A percentile compares a stretch with the other conserved stretches of the same genome.
Conservation (phyloP, 2,329 filamentous ascomycete genomes). For the Thielaviopsis euricoi region DNA sequence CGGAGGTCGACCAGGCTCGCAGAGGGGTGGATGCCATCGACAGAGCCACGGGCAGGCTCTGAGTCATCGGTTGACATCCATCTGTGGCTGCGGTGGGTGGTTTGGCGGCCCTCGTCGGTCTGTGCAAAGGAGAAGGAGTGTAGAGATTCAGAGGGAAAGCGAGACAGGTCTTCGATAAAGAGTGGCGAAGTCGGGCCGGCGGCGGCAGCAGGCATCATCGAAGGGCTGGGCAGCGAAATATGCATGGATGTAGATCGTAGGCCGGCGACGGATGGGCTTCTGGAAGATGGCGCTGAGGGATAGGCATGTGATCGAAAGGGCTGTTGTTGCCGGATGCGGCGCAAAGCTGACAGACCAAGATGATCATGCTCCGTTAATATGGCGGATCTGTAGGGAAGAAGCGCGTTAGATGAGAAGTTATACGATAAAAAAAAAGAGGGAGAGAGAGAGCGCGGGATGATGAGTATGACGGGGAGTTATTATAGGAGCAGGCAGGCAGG, state of each 20-base stretch:
- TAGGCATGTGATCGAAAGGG: conserved; percentile 47
- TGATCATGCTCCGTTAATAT: conserved; percentile 77
- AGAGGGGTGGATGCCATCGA: conserved; percentile 92
- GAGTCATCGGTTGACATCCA: conserved; percentile 83
- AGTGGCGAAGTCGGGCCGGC: conserved; percentile 56
- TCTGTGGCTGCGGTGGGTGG: conserved; percentile 39
- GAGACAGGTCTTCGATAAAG: conserved; percentile 73
- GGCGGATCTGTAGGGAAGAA: conserved; percentile 44
- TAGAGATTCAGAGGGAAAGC: conserved; percentile 88
- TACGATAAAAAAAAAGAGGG: neutral
- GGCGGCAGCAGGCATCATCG: conserved; percentile 29
- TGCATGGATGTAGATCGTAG: conserved; percentile 57
- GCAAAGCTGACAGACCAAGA: conserved; percentile 69
- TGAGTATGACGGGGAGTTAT: too few species aligned
- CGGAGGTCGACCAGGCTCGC: conserved; percentile 18
- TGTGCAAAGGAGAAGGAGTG: conserved; percentile 98
- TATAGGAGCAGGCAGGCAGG: neutral
- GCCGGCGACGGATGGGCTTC: conserved; percentile 39
- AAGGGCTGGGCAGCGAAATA: conserved; percentile 42
- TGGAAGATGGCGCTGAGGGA: conserved; percentile 47
- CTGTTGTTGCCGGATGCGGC: conserved; percentile 82
- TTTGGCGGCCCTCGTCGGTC: conserved; percentile 85
- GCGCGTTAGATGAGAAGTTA: neutral
- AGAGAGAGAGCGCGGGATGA: too few species aligned
- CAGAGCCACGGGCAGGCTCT: conserved; percentile 71